These are phyloP conservation scores for Amanita polypyramis DNA, from an alignment of 768 basidiomycete genomes.

Conservation along the genomic window DNA sequence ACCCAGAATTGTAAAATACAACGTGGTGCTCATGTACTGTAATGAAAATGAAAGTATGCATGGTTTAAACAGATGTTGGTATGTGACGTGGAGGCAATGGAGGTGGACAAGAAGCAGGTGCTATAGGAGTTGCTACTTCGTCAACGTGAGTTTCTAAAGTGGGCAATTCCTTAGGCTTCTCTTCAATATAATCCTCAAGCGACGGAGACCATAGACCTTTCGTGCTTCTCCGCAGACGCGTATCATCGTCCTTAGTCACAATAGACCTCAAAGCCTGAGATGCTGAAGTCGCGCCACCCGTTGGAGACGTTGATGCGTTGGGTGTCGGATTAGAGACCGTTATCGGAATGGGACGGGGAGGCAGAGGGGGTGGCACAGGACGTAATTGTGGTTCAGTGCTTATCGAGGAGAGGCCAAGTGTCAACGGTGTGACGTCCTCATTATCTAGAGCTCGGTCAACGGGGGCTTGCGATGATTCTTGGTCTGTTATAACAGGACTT, in stretches of 20 bases:
- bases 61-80: constrained; percentile 12
- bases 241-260: constrained; percentile 32
- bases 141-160: neutral
- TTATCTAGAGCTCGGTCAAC: constrained; percentile 9
- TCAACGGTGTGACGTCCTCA: constrained; percentile 19
- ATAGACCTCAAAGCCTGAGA: constrained; percentile 51
- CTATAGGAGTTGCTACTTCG: neutral
- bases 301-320: constrained; percentile 8
- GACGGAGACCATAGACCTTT: constrained; percentile 1
- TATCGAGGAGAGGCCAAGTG: constrained; percentile 6
- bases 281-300: constrained; percentile 26
- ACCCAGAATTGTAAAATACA: constrained; percentile 2
- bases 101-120: constrained; percentile 11
- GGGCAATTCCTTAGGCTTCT: neutral
- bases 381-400: constrained; percentile 7
- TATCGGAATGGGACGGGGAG: constrained; percentile 29
- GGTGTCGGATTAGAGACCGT: constrained; percentile 11
- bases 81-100: constrained; percentile 20
- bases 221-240: constrained; percentile 8
- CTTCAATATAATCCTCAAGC: neutral
- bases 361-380: constrained; percentile 22
- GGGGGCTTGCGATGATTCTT: constrained; percentile 11
- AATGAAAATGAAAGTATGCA: neutral
- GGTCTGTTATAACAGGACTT: constrained; percentile 24
- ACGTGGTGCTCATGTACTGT: neutral